These are phyloP conservation scores for Sclerotiophoma versabilis DNA, from an alignment of 2,329 filamentous ascomycete species.

Conservation along the genomic window DNA sequence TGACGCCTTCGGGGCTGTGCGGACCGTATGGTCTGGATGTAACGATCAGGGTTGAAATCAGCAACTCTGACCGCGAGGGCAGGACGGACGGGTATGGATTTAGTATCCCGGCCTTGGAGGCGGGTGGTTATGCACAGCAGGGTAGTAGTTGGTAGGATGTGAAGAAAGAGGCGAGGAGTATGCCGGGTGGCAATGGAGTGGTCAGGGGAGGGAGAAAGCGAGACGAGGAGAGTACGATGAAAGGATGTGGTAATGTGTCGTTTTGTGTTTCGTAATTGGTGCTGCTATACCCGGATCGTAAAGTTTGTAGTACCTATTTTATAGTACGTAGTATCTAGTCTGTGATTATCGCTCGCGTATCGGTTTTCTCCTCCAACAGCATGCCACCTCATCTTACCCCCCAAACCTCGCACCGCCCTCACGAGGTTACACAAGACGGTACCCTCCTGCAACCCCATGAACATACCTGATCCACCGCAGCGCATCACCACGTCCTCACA, in stretches of 20 bases:
- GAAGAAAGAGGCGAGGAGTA: neutral
- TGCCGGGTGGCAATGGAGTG: neutral
- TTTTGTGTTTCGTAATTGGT: neutral
- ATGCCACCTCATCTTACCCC: too few relatives aligned
- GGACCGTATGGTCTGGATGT: conserved; percentile 57
- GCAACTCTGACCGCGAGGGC: conserved; percentile 52
- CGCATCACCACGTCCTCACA: too few relatives aligned
- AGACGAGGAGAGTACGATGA: neutral
- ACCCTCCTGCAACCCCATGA: too few relatives aligned
- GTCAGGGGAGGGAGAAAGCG: neutral
- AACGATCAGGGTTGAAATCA: conserved; percentile 57
- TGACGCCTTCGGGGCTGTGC: conserved; percentile 52
- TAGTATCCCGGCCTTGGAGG: conserved; percentile 53
- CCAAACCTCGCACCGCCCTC: too few relatives aligned
- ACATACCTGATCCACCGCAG: too few relatives aligned
- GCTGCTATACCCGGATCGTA: neutral
- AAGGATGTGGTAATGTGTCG: neutral
- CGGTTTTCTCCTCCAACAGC: too few relatives aligned
- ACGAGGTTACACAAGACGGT: too few relatives aligned
- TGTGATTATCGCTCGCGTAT: too few relatives aligned
- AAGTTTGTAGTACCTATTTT: neutral
- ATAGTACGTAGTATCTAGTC: too few relatives aligned
- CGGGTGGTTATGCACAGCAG: conserved; percentile 20
- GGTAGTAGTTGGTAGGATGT: conserved; percentile 25
- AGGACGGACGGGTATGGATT: conserved; percentile 60